Base-by-base conservation (phyloP, 176 grass and related monocot species). In the Triticum monococcum region DNA sequence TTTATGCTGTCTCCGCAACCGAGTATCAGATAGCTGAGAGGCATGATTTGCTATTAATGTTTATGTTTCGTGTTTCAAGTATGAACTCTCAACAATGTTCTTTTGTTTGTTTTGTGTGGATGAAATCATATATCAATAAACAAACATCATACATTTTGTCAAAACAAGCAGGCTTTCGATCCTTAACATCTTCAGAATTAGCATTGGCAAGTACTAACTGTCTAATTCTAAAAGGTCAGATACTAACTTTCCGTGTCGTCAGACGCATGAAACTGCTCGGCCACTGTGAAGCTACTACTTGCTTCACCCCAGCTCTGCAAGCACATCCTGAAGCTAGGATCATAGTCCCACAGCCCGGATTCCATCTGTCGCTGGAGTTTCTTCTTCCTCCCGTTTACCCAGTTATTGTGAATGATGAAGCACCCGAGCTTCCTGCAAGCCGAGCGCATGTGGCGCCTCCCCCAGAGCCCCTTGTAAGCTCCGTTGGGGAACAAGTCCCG, bases 401-500 rank as follows among this genome's bases (percentile, higher is more conserved):
- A 98, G 72, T 98, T 98, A 73, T 98, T 96, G 85, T 98, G 97
- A 22, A 98, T 57, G 41, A 96, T 79, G 17, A 91, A 88, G 64
- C 92, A 98, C 11, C 90, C 92, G 14, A 94, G 38, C 3, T 86
- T 83, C 40, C 9, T 78, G 74, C 97, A 96, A 46, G 64, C 33
- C 17, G 74, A 91, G 1, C 9, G 81, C 20, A 96, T 24, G 35
- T 87, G 76, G 12, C 4, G 59, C 82, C 86, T 88, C 68, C 90
- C 90, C 97, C 94, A 96, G 6, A 96, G 68, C 6, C 86, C 79
- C 36, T 79, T 88, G 65, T 98, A 98, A 68, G 97, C 93, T 85
- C 97, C 97, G 69, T 92, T 98, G 5, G 97, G 94, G 37, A 96
- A 96, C 40, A 82, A 9, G 66, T 98, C 86, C 64, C 85, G 64